Evolutionary conservation across 2,329 filamentous ascomycete species (phyloP).

Genomic region (Aspergillus quadricinctus): DNA sequence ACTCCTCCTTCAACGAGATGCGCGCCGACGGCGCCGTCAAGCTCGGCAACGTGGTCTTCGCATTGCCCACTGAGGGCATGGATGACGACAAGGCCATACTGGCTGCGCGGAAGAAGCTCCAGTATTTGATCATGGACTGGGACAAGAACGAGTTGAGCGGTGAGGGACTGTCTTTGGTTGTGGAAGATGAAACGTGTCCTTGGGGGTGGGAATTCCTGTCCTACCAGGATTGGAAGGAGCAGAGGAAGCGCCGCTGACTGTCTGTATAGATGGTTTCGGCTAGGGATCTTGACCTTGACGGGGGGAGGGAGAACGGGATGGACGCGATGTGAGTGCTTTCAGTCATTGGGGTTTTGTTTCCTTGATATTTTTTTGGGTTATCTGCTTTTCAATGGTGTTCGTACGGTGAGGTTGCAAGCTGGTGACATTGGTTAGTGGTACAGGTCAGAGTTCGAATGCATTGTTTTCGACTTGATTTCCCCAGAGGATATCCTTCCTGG

Average conservation of each 20-base stretch:
- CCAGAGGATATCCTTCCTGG: no score
- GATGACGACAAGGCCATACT: neutral
- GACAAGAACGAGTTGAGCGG: neutral
- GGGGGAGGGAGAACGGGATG: neutral
- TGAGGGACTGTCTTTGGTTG: neutral
- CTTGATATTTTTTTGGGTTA: neutral
- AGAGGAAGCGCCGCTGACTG: neutral
- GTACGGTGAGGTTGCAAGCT: neutral
- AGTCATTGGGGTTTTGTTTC: no score
- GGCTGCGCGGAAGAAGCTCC: rapidly evolving
- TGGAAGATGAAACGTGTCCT: neutral
- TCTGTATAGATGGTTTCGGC: neutral
- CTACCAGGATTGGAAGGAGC: neutral
- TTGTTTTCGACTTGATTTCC: neutral
- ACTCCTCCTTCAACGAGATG: neutral
- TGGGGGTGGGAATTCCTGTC: no score
- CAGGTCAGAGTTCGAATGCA: neutral
- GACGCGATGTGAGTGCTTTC: neutral
- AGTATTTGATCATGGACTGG: neutral
- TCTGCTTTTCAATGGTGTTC: neutral
- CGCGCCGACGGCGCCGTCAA: neutral
- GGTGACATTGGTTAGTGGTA: neutral
- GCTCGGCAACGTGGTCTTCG: neutral
- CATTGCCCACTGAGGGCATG: rapidly evolving
- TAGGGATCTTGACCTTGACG: no score